Evolutionary conservation across 768 basidiomycete species (phyloP), one percentile per base, ranked within the genome.

Genomic region (Suillus variegatus): DNA sequence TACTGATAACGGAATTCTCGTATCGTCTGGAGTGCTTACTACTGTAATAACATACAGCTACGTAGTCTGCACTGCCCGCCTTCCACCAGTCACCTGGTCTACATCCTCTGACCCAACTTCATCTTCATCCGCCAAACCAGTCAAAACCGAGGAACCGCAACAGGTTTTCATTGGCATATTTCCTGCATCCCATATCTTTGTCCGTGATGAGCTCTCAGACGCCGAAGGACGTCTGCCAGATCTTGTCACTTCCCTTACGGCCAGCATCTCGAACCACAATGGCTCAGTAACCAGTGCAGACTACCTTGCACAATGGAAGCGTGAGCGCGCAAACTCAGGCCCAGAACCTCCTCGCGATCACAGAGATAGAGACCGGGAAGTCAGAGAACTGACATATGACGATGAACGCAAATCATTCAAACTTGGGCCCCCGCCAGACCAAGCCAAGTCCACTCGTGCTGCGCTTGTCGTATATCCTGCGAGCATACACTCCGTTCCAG

Each of bases 121-220:
- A 4, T 75, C 79, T 2, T 73, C 81, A 35, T 61, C 72, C 13
- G 86, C 83, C 66, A 77, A 85, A 4, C 81, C 86, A 5, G 73
- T 82, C 66, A 90, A 88, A 70, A 81, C 85, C 4, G 92, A 92
- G 74, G 92, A 93, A 71, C 84, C 87, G 0, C 92, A 93, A 65
- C 92, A 94, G 71, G 94, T 97, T 38, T 93, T 93, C 76, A 93
- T 97, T 63, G 95, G 95, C 62, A 96, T 97, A 65, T 97, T 97
- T 72, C 95, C 95, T 1, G 91, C 91, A 1, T 91, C 92, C 9
- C 93, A 95, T 77, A 90, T 97, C 55, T 88, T 90, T 72, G 82
- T 94, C 67, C 91, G 95, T 41, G 94, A 95, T 74, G 87, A 94
- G 70, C 81, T 95, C 20, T 85, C 91, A 4, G 94, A 95, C 74